Evolutionary conservation across 352 stramenopile genomes (phyloP).

Genomic region (Elongisporangium senticosum): DNA sequence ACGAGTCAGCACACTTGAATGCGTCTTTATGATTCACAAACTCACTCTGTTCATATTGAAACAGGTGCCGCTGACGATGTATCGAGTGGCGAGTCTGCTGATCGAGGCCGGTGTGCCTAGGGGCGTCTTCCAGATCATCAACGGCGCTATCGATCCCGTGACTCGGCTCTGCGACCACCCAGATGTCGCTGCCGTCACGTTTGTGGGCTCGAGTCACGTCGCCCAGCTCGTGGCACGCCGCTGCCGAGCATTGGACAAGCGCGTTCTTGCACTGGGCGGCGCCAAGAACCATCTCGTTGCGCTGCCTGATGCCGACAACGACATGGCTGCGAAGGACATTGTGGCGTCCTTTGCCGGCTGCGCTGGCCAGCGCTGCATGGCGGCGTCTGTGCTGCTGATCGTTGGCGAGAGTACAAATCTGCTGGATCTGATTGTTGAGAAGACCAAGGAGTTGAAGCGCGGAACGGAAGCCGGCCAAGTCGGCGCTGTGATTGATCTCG

Average conservation of each 20-base stretch:
- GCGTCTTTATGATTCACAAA: neutral
- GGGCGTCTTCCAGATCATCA: constrained; percentile 95
- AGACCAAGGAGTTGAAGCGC: constrained; percentile 79
- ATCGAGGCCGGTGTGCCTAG: constrained; percentile 90
- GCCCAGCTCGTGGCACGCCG: constrained; percentile 90
- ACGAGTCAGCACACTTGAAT: neutral
- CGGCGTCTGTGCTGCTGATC: constrained; percentile 92
- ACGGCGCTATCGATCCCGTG: constrained; percentile 89
- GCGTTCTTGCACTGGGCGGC: constrained; percentile 92
- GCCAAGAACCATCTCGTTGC: constrained; percentile 98
- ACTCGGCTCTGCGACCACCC: constrained; percentile 91
- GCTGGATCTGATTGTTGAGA: constrained; percentile 83
- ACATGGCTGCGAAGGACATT: constrained; percentile 92
- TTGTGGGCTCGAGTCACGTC: constrained; percentile 93
- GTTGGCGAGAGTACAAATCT: constrained; percentile 77
- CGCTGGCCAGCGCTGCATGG: constrained; percentile 96
- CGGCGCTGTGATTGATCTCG: constrained; percentile 93
- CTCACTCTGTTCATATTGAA: neutral
- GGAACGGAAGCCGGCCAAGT: constrained; percentile 91
- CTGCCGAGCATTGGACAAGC: constrained; percentile 90
- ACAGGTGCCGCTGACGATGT: constrained; percentile 90
- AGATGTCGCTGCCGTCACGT: constrained; percentile 87
- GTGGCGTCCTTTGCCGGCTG: constrained; percentile 95
- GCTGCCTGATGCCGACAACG: constrained; percentile 90
- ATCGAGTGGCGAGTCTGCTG: constrained; percentile 82